phyloP scores from a whole-genome alignment of 2,329 filamentous ascomycete genomes.

The Colletotrichum liriopes region DNA sequence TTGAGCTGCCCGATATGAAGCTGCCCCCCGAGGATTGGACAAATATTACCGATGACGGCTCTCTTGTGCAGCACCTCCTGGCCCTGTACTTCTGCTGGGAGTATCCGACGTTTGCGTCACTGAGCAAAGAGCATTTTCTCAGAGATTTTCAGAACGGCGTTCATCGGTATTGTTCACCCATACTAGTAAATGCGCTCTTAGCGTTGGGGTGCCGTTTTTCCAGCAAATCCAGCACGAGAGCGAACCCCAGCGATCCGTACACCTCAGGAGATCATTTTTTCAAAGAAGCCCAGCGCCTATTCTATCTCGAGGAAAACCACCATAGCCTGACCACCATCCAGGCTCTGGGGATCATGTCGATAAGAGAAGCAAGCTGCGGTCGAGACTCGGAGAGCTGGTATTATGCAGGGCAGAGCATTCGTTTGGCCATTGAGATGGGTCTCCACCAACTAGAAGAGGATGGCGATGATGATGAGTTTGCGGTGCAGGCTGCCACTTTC shows the following conservation, averaged over 20 bases:
- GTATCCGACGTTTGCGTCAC: conserved; percentile 81
- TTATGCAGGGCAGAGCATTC: conserved; percentile 80
- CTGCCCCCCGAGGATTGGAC: conserved; percentile 70
- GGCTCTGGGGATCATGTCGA: conserved; percentile 82
- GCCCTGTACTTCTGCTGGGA: conserved; percentile 83
- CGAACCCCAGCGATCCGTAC: conserved; percentile 73
- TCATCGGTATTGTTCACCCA: conserved; percentile 76
- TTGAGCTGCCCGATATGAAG: conserved; percentile 61
- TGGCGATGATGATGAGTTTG: conserved; percentile 69
- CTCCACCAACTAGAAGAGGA: conserved; percentile 70
- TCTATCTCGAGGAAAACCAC: conserved; percentile 71
- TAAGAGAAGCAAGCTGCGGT: conserved; percentile 81
- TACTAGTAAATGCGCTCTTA: conserved; percentile 76
- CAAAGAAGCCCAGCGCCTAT: conserved; percentile 75
- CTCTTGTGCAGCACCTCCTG: conserved; percentile 75
- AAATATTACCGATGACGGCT: conserved; percentile 69
- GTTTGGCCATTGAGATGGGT: conserved; percentile 80
- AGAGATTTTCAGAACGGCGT: conserved; percentile 74
- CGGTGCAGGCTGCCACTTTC: conserved; percentile 72
- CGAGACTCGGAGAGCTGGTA: conserved; percentile 82
- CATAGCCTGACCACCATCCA: conserved; percentile 80
- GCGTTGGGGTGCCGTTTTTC: conserved; percentile 80
- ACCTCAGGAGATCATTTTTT: conserved; percentile 84
- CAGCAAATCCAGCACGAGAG: conserved; percentile 74
- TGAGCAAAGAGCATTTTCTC: conserved; percentile 81